Evolutionary conservation across 768 basidiomycete genomes (phyloP).

Genomic region (Saitozyma podzolica): DNA sequence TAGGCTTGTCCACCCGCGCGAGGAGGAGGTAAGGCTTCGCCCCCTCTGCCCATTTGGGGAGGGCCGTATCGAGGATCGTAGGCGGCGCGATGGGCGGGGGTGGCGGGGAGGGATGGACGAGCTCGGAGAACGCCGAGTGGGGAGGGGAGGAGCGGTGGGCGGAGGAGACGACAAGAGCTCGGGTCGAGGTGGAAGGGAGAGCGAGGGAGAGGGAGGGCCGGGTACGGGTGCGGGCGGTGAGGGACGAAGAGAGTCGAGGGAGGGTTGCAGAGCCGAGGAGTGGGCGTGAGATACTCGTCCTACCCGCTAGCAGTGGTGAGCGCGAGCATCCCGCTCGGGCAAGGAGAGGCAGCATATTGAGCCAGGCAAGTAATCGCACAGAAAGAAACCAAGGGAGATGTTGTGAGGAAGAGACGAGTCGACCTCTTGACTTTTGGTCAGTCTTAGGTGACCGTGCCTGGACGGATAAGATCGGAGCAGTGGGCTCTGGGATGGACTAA

Average conservation of each 20-base stretch:
- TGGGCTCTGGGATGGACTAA: too few relatives aligned
- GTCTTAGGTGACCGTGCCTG: too few relatives aligned
- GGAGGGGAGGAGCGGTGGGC: neutral
- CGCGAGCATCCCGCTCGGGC: neutral
- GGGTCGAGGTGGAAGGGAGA: neutral
- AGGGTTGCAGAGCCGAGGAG: neutral
- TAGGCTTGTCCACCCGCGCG: constrained; percentile 91
- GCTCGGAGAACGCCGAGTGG: constrained; percentile 2
- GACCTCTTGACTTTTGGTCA: too few relatives aligned
- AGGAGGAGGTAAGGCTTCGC: constrained; percentile 75
- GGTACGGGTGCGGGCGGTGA: neutral
- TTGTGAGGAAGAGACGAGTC: too few relatives aligned
- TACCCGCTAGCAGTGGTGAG: neutral
- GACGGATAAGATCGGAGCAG: too few relatives aligned
- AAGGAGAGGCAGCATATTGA: neutral
- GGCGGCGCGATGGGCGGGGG: constrained; percentile 8
- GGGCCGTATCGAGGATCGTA: constrained; percentile 27
- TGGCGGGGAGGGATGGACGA: constrained; percentile 10
- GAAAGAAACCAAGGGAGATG: too few relatives aligned
- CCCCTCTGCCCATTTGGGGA: constrained; percentile 37
- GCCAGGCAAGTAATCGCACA: too few relatives aligned
- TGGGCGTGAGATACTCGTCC: neutral
- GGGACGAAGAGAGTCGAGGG: neutral
- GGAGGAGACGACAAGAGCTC: neutral
- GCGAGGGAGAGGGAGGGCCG: neutral